phyloP scores from a whole-genome alignment of 2,329 filamentous ascomycete species.

The Fusarium hostae region DNA sequence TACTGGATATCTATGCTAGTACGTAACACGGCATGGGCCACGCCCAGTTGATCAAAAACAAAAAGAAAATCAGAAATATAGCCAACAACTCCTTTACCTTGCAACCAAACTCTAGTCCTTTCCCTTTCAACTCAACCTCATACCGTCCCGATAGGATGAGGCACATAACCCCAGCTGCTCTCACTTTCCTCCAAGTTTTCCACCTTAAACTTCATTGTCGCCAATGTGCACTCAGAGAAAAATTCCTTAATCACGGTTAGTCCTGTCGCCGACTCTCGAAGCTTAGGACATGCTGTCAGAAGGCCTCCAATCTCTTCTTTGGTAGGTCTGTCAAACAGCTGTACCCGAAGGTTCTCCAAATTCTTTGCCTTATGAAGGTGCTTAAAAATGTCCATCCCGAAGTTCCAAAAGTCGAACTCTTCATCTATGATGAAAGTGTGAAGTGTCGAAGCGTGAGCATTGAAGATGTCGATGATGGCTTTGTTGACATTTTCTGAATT shows the following conservation, averaged over 20 bases:
- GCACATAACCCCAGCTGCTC: neutral
- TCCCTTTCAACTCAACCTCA: no score
- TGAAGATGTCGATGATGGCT: neutral
- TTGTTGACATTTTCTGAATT: neutral
- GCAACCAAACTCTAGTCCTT: no score
- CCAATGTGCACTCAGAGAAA: neutral
- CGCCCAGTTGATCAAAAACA: no score
- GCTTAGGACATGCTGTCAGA: neutral
- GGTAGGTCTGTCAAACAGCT: neutral
- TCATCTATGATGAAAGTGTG: neutral
- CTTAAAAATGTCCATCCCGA: neutral
- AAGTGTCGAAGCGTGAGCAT: constrained; percentile 1
- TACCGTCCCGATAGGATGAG: no score
- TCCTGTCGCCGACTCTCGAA: neutral
- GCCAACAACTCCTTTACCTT: no score
- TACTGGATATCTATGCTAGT: no score
- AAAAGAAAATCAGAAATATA: no score
- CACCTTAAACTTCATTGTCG: neutral
- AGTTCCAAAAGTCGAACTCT: neutral
- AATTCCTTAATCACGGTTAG: neutral
- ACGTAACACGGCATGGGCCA: no score
- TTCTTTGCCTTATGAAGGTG: neutral
- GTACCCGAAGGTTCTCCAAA: neutral
- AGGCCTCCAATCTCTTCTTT: neutral
- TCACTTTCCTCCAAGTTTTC: rapidly evolving